A percentile compares a stretch with the other conserved stretches of the same genome.
phyloP scores from a whole-genome alignment of 1,284 basidiomycete species.

The Inonotus obliquus region DNA sequence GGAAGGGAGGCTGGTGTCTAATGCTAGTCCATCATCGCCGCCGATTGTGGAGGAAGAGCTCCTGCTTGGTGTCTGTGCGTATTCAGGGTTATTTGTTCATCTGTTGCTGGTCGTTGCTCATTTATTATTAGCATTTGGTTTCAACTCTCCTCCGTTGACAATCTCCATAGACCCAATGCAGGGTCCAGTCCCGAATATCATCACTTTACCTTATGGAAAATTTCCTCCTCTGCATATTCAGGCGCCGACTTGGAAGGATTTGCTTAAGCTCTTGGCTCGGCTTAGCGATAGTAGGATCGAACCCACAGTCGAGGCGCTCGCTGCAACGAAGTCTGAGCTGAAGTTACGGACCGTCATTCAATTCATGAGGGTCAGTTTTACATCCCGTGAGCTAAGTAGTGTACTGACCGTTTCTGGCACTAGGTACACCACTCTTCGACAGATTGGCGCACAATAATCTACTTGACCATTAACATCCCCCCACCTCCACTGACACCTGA shows the following conservation, averaged over 20 bases:
- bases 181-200: conserved; percentile 59
- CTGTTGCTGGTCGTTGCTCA: background rate
- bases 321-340: conserved; percentile 49
- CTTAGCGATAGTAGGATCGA: conserved; percentile 65
- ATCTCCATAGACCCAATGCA: conserved; percentile 41
- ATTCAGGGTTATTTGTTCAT: background rate
- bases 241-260: conserved; percentile 64
- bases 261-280: conserved; percentile 68
- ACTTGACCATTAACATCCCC: conserved; percentile 69
- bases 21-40: conserved; percentile 2
- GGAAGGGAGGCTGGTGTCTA: conserved; percentile 3
- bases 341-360: conserved; percentile 68
- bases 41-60: conserved; percentile 19
- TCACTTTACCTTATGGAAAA: conserved; percentile 63
- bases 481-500: conserved; percentile 41
- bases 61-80: conserved; percentile 19
- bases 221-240: conserved; percentile 65
- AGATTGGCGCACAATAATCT: conserved; percentile 69
- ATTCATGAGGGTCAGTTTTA: conserved; percentile 57
- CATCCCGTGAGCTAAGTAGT: background rate
- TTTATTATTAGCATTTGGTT: conserved; percentile 52
- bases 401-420: background rate
- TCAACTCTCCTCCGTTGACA: conserved; percentile 53
- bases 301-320: conserved; percentile 61
- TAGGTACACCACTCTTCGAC: conserved; percentile 52